A percentile compares a stretch with the other conserved stretches of the same genome.
Evolutionary conservation across 139 green algal genomes (phyloP).

Genomic region (Ostreobium quekettii): DNA sequence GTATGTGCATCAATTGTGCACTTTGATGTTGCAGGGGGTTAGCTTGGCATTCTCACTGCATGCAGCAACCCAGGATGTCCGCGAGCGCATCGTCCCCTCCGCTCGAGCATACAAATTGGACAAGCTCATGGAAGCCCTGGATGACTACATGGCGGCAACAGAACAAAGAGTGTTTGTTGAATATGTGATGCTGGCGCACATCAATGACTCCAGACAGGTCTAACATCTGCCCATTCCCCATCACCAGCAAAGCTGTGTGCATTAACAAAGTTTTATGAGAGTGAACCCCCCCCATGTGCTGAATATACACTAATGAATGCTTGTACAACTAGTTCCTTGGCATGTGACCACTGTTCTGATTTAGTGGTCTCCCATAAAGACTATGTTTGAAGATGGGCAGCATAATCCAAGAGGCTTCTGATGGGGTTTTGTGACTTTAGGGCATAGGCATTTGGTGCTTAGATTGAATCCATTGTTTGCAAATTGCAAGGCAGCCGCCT

Average conservation of each 20-base stretch:
- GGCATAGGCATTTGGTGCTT: no score
- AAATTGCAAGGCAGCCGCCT: no score
- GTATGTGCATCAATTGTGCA: no score
- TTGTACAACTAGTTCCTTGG: not conserved
- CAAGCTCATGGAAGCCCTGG: slow-evolving; percentile 70
- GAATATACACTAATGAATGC: not conserved
- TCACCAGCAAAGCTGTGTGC: not conserved
- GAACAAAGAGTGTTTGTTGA: slow-evolving; percentile 78
- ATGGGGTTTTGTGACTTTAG: no score
- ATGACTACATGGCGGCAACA: slow-evolving; percentile 45
- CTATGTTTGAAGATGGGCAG: no score
- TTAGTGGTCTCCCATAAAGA: not conserved
- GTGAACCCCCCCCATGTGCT: not conserved
- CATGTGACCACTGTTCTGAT: not conserved
- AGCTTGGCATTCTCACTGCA: slow-evolving; percentile 90
- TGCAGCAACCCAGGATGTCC: slow-evolving; percentile 78
- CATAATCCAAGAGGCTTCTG: no score
- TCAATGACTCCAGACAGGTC: slow-evolving; percentile 49
- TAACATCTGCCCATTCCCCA: not conserved
- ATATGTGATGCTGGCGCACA: slow-evolving; percentile 84
- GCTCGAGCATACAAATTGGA: slow-evolving; percentile 76
- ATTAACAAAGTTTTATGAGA: no score
- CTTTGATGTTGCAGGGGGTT: slow-evolving; percentile 61
- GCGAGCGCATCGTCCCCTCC: slow-evolving; percentile 78
- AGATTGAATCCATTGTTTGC: no score